Conservation (phyloP, 371 early-diverging fungal genomes). For the Rhizopus stolonifer region DNA sequence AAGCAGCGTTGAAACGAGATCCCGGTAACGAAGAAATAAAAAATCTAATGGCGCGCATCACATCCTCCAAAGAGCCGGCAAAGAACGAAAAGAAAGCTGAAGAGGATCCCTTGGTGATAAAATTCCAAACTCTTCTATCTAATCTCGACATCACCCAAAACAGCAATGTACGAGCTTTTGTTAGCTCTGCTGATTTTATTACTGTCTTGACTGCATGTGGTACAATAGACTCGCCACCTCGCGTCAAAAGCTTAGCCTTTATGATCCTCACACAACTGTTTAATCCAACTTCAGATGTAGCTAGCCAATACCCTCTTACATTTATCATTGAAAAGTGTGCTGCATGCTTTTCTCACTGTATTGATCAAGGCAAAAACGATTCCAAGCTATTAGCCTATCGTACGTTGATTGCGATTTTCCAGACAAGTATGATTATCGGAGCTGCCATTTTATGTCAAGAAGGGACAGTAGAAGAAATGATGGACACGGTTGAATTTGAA, state of each 20-base stretch:
- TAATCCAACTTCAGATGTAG: constrained; percentile 15
- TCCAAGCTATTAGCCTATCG: constrained; percentile 50
- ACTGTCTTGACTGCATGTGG: constrained; percentile 39
- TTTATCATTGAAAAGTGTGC: constrained; percentile 41
- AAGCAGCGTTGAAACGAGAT: constrained; percentile 37
- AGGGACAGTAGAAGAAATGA: constrained; percentile 65
- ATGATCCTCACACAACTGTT: constrained; percentile 42
- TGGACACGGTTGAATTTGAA: constrained; percentile 74
- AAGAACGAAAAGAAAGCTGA: neutral
- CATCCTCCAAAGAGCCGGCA: neutral
- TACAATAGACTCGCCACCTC: constrained; percentile 20
- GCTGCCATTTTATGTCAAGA: constrained; percentile 60
- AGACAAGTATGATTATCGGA: constrained; percentile 62
- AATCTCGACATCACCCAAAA: constrained; percentile 11
- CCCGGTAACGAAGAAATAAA: constrained; percentile 34
- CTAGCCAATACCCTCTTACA: constrained; percentile 22
- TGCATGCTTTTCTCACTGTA: constrained; percentile 38
- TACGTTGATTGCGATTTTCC: constrained; percentile 64
- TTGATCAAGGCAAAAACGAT: constrained; percentile 43
- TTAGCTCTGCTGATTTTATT: constrained; percentile 32
- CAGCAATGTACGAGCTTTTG: constrained; percentile 21
- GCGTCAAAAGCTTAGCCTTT: constrained; percentile 33
- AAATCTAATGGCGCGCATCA: constrained; percentile 21
- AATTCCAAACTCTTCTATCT: constrained; percentile 23
- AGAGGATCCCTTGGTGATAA: constrained; percentile 11